phyloP scores from a whole-genome alignment of 129 eudicot genomes.

The Rutidosis leptorrhynchoides region DNA sequence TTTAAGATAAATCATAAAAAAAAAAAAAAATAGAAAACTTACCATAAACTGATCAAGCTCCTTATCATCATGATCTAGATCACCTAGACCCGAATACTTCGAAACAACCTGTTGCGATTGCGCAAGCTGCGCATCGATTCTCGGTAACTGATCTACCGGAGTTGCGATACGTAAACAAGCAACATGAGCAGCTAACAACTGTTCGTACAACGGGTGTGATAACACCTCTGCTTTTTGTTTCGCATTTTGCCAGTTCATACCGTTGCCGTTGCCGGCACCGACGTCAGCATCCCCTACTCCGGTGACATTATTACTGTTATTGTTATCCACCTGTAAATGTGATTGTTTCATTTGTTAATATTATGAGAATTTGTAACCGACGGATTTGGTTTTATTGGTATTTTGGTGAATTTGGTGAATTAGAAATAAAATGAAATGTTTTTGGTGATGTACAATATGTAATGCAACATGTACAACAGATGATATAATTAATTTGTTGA shows the following conservation, averaged over 20 bases:
- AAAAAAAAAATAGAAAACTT: not conserved
- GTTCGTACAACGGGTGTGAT: constrained; percentile 72
- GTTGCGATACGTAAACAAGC: constrained; percentile 82
- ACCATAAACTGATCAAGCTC: constrained; percentile 94
- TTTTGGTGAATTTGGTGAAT: not conserved
- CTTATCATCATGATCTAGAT: constrained; percentile 52
- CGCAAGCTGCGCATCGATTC: constrained; percentile 82
- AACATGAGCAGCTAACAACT: constrained; percentile 79
- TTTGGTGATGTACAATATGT: not conserved
- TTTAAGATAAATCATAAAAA: not conserved
- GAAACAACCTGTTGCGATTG: constrained; percentile 87
- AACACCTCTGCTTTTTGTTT: constrained; percentile 61
- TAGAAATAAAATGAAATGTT: not conserved
- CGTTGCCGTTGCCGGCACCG: constrained; percentile 25
- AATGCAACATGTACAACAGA: not conserved
- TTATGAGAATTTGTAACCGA: constrained; percentile 18
- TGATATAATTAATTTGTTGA: not conserved
- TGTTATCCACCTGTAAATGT: constrained; percentile 19
- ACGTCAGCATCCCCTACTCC: constrained; percentile 36
- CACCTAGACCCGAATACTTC: constrained; percentile 52
- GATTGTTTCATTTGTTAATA: constrained; percentile 25
- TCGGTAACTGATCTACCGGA: constrained; percentile 89
- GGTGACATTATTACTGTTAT: not conserved
- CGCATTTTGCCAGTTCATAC: constrained; percentile 61
- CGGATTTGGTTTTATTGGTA: not conserved